A percentile compares a stretch with the other conserved stretches of the same genome.
phyloP scores from a whole-genome alignment of 139 green algal species.

The Astrephomene gubernaculifera region DNA sequence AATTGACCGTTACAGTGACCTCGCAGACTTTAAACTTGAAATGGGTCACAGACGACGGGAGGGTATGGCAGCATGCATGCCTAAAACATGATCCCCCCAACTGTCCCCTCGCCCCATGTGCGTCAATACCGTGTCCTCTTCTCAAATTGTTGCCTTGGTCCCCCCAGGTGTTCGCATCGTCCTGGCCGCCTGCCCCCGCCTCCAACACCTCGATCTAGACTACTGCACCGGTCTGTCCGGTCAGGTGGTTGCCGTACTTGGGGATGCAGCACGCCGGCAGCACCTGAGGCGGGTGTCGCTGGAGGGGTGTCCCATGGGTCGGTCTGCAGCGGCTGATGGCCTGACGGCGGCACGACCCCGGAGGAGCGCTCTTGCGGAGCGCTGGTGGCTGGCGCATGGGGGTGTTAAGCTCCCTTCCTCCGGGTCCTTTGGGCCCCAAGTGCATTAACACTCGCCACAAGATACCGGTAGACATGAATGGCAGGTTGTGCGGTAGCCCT shows the following conservation, averaged over 20 bases:
- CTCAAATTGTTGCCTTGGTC: neutral
- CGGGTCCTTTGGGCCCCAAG: too few relatives aligned
- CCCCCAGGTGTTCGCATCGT: neutral
- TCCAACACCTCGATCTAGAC: constrained; percentile 12
- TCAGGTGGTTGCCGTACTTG: neutral
- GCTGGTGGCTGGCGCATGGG: constrained; percentile 5
- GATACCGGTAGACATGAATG: too few relatives aligned
- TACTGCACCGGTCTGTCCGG: neutral
- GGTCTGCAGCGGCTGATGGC: constrained; percentile 1
- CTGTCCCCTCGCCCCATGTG: neutral
- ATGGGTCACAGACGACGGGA: too few relatives aligned
- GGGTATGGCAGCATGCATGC: neutral
- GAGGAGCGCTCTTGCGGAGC: neutral
- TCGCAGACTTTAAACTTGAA: too few relatives aligned
- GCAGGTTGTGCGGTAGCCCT: too few relatives aligned
- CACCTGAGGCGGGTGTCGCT: constrained; percentile 26
- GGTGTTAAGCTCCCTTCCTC: too few relatives aligned
- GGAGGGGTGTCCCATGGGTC: constrained; percentile 5
- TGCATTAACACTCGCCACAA: too few relatives aligned
- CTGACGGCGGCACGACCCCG: neutral
- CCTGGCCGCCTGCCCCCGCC: neutral
- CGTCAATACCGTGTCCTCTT: neutral
- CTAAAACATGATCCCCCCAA: neutral
- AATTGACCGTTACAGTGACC: too few relatives aligned
- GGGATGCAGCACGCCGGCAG: neutral